phyloP scores from a whole-genome alignment of 2,329 filamentous ascomycete species.

The Scopulariopsis brevicaulis region DNA sequence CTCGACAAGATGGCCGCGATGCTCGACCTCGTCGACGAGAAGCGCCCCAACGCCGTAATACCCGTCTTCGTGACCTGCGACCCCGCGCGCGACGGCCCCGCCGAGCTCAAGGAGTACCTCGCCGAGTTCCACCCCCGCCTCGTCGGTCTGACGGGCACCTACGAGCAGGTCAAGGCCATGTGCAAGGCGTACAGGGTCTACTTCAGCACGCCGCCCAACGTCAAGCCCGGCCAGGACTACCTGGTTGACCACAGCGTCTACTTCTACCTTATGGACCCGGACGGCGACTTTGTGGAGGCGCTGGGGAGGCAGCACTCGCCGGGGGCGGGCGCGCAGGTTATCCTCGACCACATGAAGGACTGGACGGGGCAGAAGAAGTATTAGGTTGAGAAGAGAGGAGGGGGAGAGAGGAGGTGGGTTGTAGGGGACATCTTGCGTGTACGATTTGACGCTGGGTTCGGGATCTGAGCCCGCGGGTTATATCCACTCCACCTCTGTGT shows the following conservation, averaged over 20 bases:
- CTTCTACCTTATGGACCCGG: slow-evolving; percentile 98
- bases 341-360: slow-evolving; percentile 71
- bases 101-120: slow-evolving; percentile 76
- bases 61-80: slow-evolving; percentile 95
- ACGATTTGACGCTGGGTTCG: neutral
- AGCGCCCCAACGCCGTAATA: slow-evolving; percentile 41
- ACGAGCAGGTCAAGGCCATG: slow-evolving; percentile 84
- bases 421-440: neutral
- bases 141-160: slow-evolving; percentile 82
- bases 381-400: slow-evolving; percentile 3
- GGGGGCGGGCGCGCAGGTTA: slow-evolving; percentile 72
- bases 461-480: neutral
- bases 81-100: slow-evolving; percentile 78
- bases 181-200: slow-evolving; percentile 97
- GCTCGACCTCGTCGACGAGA: slow-evolving; percentile 59
- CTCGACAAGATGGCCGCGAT: slow-evolving; percentile 98
- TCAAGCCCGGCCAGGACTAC: slow-evolving; percentile 92
- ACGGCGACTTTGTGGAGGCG: slow-evolving; percentile 96
- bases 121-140: slow-evolving; percentile 82
- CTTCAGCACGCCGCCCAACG: slow-evolving; percentile 81
- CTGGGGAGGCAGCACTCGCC: slow-evolving; percentile 91
- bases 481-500: slow-evolving; percentile 1
- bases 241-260: slow-evolving; percentile 98
- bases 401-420: neutral
- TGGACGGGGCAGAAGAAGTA: slow-evolving; percentile 25